phyloP scores from a whole-genome alignment of 2,329 filamentous ascomycete species.

The Apiospora malaysiana region DNA sequence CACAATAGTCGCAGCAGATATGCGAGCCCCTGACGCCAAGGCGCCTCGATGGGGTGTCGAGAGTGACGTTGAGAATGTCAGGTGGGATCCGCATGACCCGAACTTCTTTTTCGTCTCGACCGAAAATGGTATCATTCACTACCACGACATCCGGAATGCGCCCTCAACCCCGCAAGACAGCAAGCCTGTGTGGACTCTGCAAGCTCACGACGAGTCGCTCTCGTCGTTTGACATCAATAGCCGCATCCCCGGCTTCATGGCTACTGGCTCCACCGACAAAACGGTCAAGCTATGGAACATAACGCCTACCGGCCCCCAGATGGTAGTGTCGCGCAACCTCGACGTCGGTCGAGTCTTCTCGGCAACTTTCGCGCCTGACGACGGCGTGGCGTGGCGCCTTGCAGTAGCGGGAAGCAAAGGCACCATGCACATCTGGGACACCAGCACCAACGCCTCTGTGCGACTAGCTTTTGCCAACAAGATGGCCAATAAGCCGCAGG shows the following conservation, averaged over 20 bases:
- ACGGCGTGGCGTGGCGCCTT: constrained; percentile 88
- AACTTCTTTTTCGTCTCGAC: constrained; percentile 97
- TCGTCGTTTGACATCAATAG: constrained; percentile 93
- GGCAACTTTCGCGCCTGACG: constrained; percentile 86
- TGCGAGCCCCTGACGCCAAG: constrained; percentile 87
- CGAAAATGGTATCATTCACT: constrained; percentile 89
- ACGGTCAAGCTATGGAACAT: constrained; percentile 98
- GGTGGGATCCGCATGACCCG: constrained; percentile 90
- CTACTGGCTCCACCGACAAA: constrained; percentile 91
- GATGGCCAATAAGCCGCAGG: constrained; percentile 62
- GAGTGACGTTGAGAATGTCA: constrained; percentile 90
- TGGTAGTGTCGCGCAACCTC: constrained; percentile 90
- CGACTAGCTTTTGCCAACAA: constrained; percentile 81
- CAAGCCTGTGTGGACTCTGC: constrained; percentile 91
- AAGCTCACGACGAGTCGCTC: constrained; percentile 92
- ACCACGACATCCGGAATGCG: constrained; percentile 82
- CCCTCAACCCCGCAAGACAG: constrained; percentile 74
- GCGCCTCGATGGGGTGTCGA: constrained; percentile 90
- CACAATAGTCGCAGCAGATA: constrained; percentile 92
- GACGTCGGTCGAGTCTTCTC: constrained; percentile 96
- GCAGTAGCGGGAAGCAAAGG: constrained; percentile 96
- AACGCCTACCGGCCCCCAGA: constrained; percentile 76
- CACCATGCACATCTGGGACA: constrained; percentile 93
- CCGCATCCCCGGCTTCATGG: constrained; percentile 88
- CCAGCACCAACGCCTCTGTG: constrained; percentile 87